Evolutionary conservation across 2,329 filamentous ascomycete genomes (phyloP), one percentile per base, ranked within the genome.

Genomic region (Chrysosporium queenslandicum): DNA sequence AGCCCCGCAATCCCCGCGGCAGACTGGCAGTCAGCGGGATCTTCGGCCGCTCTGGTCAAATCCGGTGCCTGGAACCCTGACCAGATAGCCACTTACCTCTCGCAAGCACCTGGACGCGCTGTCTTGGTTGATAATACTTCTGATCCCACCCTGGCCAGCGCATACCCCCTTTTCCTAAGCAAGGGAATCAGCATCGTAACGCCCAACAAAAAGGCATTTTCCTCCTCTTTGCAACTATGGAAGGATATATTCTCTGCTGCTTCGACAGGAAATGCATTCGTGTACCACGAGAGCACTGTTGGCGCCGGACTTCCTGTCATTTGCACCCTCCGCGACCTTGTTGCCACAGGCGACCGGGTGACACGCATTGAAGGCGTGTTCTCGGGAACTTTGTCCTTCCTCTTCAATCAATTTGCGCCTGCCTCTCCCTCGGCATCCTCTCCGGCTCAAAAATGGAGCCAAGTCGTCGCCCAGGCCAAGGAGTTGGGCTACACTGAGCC

Each of bases 151-250:
- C 78, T 98, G 27, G 92, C 91, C 46, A 80, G 86, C 56, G 73
- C 80, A 27, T 98, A 98, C 70, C 90, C 92, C 1, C 69, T 78
- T 43, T 87, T 94, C 69, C 75, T 98, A 56, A 78, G 80, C 63
- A 80, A 82, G 58, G 91, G 90, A 11, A 83, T 98, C 68, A 91
- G 82, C 69, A 82, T 98, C 61, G 87, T 97, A 25, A 98, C 92
- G 0, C 90, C 92, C 40, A 98, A 97, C 77, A 98, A 98, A 77
- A 98, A 98, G 73, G 91, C 86, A 12, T 98, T 98, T 72, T 94
- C 88, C 0, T 83, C 86, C 53, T 82, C 80, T 42, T 82, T 87
- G 63, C 76, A 81, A 60, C 75, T 95, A 52, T 98, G 91, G 90
- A 79, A 87, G 63, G 81, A 86, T 57, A 96, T 98, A 65, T 94